These are phyloP conservation scores for Geranium brycei DNA, from an alignment of 345 rosid species.

Conservation along the genomic window DNA sequence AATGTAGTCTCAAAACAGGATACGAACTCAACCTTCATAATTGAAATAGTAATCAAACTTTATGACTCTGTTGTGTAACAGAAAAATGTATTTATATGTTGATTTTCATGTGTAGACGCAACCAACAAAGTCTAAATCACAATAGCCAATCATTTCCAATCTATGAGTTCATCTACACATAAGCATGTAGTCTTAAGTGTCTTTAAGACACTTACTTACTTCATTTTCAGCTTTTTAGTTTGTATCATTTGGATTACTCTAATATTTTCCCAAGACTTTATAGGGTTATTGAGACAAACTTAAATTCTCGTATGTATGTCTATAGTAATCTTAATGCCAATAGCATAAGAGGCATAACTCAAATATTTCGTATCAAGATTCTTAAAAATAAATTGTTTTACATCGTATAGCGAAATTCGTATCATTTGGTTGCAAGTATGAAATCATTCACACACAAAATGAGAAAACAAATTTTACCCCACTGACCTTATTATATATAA, in stretches of 20 bases:
- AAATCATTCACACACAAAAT: not conserved
- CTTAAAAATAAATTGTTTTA: not conserved
- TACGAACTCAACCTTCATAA: not conserved
- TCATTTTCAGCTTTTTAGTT: not conserved
- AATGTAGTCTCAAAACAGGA: not conserved
- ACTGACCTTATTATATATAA: not conserved
- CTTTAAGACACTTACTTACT: not conserved
- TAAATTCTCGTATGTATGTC: not conserved
- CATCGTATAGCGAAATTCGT: not conserved
- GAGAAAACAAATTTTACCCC: not conserved
- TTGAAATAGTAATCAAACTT: no score
- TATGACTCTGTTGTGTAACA: not conserved
- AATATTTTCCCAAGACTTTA: not conserved
- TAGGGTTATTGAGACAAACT: not conserved
- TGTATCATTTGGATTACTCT: not conserved
- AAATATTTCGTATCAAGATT: not conserved
- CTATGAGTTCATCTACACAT: not conserved
- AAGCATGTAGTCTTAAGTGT: not conserved
- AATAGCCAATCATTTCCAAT: not conserved
- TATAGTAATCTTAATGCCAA: not conserved
- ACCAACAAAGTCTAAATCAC: not conserved
- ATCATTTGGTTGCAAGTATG: no score
- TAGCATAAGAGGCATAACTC: not conserved
- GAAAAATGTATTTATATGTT: no score
- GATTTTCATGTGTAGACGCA: not conserved